A percentile compares a stretch with the other conserved stretches of the same genome.
Conservation (phyloP, 306 rosid genomes). For the Casuarina glauca region DNA sequence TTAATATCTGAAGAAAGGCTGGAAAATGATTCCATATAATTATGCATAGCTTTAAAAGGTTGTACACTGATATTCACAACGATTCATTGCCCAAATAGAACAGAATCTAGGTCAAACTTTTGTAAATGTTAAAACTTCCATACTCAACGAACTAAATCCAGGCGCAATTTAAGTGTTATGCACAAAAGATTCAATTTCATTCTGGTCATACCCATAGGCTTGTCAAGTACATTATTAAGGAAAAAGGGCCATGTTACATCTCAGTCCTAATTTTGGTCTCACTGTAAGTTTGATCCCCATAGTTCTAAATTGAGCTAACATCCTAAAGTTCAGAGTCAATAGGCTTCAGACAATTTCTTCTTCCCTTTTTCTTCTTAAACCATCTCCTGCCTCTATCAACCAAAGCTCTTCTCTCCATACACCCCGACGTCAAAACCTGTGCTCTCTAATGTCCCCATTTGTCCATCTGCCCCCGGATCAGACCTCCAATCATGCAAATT, state of each 20-base stretch:
- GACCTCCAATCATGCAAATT: not conserved
- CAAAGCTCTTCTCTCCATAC: not conserved
- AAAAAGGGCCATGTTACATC: not conserved
- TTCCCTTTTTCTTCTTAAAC: not conserved
- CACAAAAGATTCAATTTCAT: not conserved
- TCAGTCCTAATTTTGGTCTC: not conserved
- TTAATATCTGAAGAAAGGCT: slow-evolving; percentile 16
- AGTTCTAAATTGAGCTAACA: not conserved
- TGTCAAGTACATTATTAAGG: not conserved
- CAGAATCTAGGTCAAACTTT: slow-evolving; percentile 1
- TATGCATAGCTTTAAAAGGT: slow-evolving; percentile 5
- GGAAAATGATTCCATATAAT: not conserved
- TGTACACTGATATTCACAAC: slow-evolving; percentile 8
- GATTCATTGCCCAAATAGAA: not conserved
- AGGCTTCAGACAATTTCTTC: not conserved
- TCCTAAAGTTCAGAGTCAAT: not conserved
- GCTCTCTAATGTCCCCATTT: not conserved
- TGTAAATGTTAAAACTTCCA: not conserved
- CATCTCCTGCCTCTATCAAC: not conserved
- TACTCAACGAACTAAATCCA: not conserved
- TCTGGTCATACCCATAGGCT: not conserved
- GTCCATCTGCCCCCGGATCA: not conserved
- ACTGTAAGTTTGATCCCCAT: not conserved
- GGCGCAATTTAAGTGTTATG: not conserved
- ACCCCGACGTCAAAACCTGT: not conserved